A percentile compares a stretch with the other conserved stretches of the same genome.
Evolutionary conservation across 805 yeast species (phyloP).

Genomic region (Lachancea sp.): DNA sequence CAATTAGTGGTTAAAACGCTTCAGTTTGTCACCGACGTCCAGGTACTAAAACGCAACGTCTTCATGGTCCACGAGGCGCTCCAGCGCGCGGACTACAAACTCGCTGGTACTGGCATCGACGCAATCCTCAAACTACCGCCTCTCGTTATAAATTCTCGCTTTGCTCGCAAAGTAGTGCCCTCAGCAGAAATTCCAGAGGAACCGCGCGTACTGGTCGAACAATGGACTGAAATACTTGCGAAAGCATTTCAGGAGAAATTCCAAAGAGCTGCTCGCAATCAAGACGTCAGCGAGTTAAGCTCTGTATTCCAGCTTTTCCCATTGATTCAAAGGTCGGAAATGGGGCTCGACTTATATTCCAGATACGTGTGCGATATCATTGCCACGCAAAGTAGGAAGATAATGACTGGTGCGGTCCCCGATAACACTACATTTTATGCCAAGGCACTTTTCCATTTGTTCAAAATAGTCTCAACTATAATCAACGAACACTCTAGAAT

Average conservation of each 20-base stretch:
- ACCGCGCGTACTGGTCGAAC: conserved; percentile 51
- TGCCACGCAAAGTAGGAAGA: conserved; percentile 65
- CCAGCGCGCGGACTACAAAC: conserved; percentile 53
- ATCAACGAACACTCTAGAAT: conserved; percentile 80
- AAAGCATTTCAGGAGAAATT: conserved; percentile 56
- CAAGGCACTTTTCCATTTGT: conserved; percentile 55
- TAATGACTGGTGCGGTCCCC: conserved; percentile 44
- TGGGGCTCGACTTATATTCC: conserved; percentile 77
- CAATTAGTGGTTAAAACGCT: conserved; percentile 55
- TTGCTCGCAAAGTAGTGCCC: conserved; percentile 78
- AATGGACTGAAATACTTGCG: conserved; percentile 56
- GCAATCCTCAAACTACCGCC: conserved; percentile 49
- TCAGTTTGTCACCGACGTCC: conserved; percentile 58
- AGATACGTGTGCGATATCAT: conserved; percentile 80
- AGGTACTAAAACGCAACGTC: conserved; percentile 58
- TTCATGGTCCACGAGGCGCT: conserved; percentile 63
- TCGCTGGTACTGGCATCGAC: conserved; percentile 67
- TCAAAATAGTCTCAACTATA: conserved; percentile 80
- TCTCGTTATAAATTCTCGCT: conserved; percentile 51
- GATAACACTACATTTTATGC: conserved; percentile 48
- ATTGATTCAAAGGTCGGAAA: conserved; percentile 59
- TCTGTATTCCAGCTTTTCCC: conserved; percentile 84
- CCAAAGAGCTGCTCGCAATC: conserved; percentile 56
- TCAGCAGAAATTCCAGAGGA: conserved; percentile 76
- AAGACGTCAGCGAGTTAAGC: conserved; percentile 65